These are phyloP conservation scores for Globisporangium megalacanthum DNA, from an alignment of 352 stramenopile species.

Conservation along the genomic window DNA sequence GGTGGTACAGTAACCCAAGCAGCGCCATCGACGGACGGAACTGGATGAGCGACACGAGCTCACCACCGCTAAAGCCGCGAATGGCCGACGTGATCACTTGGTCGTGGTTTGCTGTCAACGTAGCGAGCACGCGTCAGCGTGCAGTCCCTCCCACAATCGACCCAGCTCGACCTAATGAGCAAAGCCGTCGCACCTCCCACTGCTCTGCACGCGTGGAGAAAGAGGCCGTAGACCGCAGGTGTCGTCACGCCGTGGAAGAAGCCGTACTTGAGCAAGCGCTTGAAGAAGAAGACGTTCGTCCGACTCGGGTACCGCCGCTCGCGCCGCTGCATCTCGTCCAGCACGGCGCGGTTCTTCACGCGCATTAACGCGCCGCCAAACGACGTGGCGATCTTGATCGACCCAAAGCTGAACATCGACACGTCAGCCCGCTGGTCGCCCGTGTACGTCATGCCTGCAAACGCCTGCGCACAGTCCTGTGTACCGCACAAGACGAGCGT, in stretches of 20 bases:
- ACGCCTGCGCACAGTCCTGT: slow-evolving; percentile 73
- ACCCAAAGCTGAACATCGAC: slow-evolving; percentile 86
- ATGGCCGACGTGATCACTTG: slow-evolving; percentile 81
- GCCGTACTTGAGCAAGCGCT: slow-evolving; percentile 74
- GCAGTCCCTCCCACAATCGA: too few species aligned
- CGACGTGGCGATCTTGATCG: slow-evolving; percentile 82
- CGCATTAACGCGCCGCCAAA: slow-evolving; percentile 69
- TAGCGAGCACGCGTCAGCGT: not conserved
- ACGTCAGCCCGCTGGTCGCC: slow-evolving; percentile 58
- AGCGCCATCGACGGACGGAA: slow-evolving; percentile 73
- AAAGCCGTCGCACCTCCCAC: slow-evolving; percentile 36
- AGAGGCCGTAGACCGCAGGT: slow-evolving; percentile 67
- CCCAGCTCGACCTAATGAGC: too few species aligned
- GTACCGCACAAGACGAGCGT: not conserved
- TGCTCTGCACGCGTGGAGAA: slow-evolving; percentile 52
- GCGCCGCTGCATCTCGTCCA: slow-evolving; percentile 62
- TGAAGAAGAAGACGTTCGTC: slow-evolving; percentile 72
- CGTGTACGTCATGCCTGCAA: slow-evolving; percentile 56
- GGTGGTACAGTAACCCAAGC: slow-evolving; percentile 59
- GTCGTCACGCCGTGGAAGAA: slow-evolving; percentile 63
- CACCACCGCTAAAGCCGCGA: slow-evolving; percentile 70
- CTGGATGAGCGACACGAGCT: slow-evolving; percentile 73
- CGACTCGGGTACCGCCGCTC: slow-evolving; percentile 57
- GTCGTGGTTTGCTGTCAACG: slow-evolving; percentile 51
- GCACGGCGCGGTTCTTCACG: slow-evolving; percentile 45